These are phyloP conservation scores for barley (Hordeum vulgare) DNA, from an alignment of 176 grass and related monocot genomes.

Conservation along the genomic window DNA sequence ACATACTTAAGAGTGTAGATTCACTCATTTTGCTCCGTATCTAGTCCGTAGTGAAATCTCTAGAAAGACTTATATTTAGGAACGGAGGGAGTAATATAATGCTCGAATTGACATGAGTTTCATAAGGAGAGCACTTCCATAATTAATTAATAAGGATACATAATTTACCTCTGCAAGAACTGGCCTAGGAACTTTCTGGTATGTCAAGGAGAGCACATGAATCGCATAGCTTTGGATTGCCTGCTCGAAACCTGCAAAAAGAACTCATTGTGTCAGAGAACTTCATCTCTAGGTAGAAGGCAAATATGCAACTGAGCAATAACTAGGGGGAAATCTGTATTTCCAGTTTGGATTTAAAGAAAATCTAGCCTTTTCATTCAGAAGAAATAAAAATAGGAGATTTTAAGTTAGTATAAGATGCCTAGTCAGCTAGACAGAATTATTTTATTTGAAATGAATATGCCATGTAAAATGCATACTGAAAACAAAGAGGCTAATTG, in stretches of 20 bases:
- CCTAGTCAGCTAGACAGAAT: background rate
- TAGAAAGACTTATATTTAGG: too few species aligned
- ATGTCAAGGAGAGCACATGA: slow-evolving; percentile 89
- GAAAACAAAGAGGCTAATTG: background rate
- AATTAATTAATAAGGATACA: background rate
- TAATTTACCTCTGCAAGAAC: slow-evolving; percentile 82
- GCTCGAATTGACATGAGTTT: background rate
- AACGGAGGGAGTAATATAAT: too few species aligned
- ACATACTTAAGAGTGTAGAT: too few species aligned
- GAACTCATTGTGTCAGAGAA: background rate
- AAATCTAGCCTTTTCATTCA: background rate
- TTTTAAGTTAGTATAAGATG: background rate
- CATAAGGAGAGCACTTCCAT: background rate
- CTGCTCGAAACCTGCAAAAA: slow-evolving; percentile 84
- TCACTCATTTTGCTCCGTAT: too few species aligned
- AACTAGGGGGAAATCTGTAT: background rate
- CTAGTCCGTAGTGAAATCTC: too few species aligned
- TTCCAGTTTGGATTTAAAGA: background rate
- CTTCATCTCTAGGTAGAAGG: background rate
- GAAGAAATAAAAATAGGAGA: background rate
- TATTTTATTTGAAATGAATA: background rate
- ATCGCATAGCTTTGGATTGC: slow-evolving; percentile 89
- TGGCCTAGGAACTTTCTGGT: slow-evolving; percentile 95
- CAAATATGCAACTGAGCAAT: background rate
- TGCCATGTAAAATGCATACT: background rate